A percentile compares a stretch with the other conserved stretches of the same genome.
These are phyloP conservation scores for Sporormia fimetaria DNA, from an alignment of 495 filamentous ascomycete species.

Conservation along the genomic window DNA sequence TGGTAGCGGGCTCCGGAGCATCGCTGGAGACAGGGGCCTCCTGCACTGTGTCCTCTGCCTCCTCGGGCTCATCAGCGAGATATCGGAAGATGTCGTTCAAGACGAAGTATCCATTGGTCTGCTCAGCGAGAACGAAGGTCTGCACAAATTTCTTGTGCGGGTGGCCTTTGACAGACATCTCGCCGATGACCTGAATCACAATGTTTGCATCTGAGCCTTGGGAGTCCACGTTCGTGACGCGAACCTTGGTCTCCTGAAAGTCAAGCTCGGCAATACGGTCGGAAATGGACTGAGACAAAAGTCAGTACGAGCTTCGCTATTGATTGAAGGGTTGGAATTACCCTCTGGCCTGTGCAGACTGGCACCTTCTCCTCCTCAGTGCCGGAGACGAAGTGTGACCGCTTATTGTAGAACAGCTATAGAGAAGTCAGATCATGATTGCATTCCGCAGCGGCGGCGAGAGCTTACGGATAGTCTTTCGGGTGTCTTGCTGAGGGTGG, in stretches of 20 bases:
- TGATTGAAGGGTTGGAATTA: too few relatives aligned
- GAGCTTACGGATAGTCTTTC: constrained; percentile 77
- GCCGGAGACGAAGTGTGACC: constrained; percentile 37
- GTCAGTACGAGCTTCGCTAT: constrained; percentile 9
- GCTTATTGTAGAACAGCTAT: constrained; percentile 40
- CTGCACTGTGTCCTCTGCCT: constrained; percentile 44
- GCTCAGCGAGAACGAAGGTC: constrained; percentile 94
- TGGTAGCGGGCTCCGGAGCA: constrained; percentile 30
- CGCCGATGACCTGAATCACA: constrained; percentile 92
- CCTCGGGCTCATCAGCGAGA: constrained; percentile 70
- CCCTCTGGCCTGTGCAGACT: constrained; percentile 73
- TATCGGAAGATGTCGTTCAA: constrained; percentile 96
- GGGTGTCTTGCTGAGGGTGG: constrained; percentile 83
- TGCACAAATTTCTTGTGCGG: constrained; percentile 92
- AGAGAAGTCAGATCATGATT: background rate
- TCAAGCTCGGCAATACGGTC: constrained; percentile 85
- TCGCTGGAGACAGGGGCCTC: constrained; percentile 32
- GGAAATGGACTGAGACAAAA: constrained; percentile 61
- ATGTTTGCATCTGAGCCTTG: constrained; percentile 87
- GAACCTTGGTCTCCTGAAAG: constrained; percentile 96
- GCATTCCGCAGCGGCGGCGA: background rate
- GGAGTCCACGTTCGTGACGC: constrained; percentile 93
- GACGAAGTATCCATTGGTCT: constrained; percentile 95
- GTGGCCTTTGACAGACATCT: constrained; percentile 85
- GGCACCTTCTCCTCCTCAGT: constrained; percentile 76